Evolutionary conservation across 108 stramenopile species (phyloP), one percentile per base, ranked within the genome.

Genomic region (Skeletonema grethae): DNA sequence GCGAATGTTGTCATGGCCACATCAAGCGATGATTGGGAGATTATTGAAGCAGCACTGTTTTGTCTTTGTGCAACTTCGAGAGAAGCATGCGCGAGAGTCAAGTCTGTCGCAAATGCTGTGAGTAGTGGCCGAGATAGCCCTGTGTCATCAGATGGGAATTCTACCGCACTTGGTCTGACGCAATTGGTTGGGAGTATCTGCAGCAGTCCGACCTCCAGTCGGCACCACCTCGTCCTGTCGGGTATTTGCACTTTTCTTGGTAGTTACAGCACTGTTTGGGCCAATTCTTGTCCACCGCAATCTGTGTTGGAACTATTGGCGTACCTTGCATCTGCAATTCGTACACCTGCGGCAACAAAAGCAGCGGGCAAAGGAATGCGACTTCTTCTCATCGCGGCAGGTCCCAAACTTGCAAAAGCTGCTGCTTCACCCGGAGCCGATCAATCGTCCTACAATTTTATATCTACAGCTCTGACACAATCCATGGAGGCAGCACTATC

Each of bases 11-110:
- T 80, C 13, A 60, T 46, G 56, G 28, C 72, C 1, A 67, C 55
- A 7, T 56, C 34, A 2, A 56, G 64, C 43, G 48, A 39, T 45
- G 65, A 75, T 63, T 88, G 87, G 87, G 72, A 63, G 32, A 65
- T 60, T 30, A 41, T 62, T 0, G 87, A 88, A 65, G 34, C 77
- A 10, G 76, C 83, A 18, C 53, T 88, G 0, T 82, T 80, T 76
- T 67, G 72, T 39, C 64, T 88, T 12, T 66, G 57, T 32, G 71
- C 70, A 10, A 73, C 82, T 16, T 63, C 72, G 7, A 45, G 81
- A 59, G 88, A 88, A n/a, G 84, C 84, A 5, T 82, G 80, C 41
- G 61, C 70, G 13, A 61, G 79, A 28, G 55, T 85, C 48, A 73
- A 81, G 30, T 59, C 81, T 0, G 63, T 62, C 5, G 32, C 41